Conservation (phyloP, 75 land plant species). For the Sequoiadendron giganteum region DNA sequence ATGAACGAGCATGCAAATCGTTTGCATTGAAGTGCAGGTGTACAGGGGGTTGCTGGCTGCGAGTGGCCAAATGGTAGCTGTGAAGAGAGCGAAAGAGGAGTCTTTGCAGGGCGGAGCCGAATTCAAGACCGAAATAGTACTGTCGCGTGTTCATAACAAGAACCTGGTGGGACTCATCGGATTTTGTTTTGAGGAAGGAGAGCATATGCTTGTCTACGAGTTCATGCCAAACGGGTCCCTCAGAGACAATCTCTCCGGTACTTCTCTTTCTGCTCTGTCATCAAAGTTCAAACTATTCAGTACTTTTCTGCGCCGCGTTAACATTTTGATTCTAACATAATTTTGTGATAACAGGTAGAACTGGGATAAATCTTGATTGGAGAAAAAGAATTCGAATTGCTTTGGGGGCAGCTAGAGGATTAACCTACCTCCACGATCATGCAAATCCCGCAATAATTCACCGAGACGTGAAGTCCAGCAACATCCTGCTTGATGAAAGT, state of each 20-base stretch:
- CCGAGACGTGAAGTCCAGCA: constrained; percentile 26
- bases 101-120: constrained; percentile 35
- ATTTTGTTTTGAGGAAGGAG: too few species aligned
- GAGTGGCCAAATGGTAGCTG: constrained; percentile 20
- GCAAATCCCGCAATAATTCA: constrained; percentile 20
- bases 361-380: constrained; percentile 15
- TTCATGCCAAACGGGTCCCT: too few species aligned
- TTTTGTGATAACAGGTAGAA: constrained; percentile 1
- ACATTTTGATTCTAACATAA: too few species aligned
- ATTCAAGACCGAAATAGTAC: constrained; percentile 35
- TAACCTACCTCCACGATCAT: constrained; percentile 30
- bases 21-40: too few species aligned
- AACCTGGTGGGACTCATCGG: too few species aligned
- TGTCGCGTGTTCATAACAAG: too few species aligned
- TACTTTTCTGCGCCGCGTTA: too few species aligned
- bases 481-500: constrained; percentile 18
- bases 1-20: too few species aligned
- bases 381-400: constrained; percentile 32
- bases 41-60: constrained; percentile 8
- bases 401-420: constrained; percentile 32
- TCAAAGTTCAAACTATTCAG: too few species aligned
- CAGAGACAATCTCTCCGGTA: too few species aligned
- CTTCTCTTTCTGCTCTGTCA: too few species aligned
- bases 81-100: constrained; percentile 25
- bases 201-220: too few species aligned